A percentile compares a stretch with the other conserved stretches of the same genome.
phyloP scores from a whole-genome alignment of 164 flowering plant genomes.

The Paratinospora sagittata region DNA sequence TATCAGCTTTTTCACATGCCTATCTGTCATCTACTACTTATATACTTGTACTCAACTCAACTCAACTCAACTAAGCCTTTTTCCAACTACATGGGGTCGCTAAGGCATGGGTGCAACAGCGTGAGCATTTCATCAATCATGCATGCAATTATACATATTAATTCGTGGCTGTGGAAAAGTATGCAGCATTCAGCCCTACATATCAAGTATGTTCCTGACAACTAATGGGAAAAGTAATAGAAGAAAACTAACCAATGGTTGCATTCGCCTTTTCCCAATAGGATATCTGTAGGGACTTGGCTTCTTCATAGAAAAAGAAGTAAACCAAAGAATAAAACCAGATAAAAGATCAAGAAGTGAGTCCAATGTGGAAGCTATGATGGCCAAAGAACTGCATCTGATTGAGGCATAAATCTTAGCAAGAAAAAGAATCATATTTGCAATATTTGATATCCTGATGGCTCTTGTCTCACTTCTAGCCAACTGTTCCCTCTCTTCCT shows the following conservation, averaged over 20 bases:
- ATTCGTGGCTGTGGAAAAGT: not conserved
- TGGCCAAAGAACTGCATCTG: slow-evolving; percentile 78
- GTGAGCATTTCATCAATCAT: not conserved
- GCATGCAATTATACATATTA: not conserved
- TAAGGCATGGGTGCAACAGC: not conserved
- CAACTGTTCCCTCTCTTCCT: slow-evolving; percentile 78
- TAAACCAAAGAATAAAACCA: slow-evolving; percentile 89
- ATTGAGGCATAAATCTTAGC: slow-evolving; percentile 87
- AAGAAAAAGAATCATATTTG: slow-evolving; percentile 82
- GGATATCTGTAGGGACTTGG: slow-evolving; percentile 89
- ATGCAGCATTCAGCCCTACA: not conserved
- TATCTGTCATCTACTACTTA: too few relatives aligned
- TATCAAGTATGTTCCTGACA: not conserved
- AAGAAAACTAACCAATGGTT: slow-evolving; percentile 63
- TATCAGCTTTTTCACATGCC: too few relatives aligned
- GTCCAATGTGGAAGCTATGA: slow-evolving; percentile 86
- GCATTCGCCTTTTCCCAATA: slow-evolving; percentile 91
- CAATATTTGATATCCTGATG: slow-evolving; percentile 77
- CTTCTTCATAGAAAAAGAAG: slow-evolving; percentile 87
- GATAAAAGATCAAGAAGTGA: slow-evolving; percentile 89
- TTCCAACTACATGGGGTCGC: too few relatives aligned
- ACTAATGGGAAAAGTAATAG: not conserved
- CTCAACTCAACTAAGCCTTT: too few relatives aligned
- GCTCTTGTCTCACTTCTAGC: slow-evolving; percentile 78
- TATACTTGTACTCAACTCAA: too few relatives aligned